Evolutionary conservation across 306 rosid genomes (phyloP).

Genomic region (Neltuma alba): DNA sequence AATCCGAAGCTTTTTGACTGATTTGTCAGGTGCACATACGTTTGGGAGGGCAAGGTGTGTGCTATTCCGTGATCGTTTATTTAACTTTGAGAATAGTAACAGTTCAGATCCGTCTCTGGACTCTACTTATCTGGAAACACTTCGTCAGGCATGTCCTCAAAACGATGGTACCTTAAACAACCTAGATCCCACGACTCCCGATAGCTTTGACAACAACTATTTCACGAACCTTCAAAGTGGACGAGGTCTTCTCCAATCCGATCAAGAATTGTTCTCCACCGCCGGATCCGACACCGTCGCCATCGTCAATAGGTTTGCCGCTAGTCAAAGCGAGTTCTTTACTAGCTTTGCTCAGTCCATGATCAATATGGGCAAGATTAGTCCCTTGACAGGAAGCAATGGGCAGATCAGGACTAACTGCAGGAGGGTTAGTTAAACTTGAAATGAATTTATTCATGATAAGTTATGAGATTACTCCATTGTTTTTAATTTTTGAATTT

Average conservation of each 20-base stretch:
- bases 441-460: no score
- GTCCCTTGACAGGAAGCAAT: slow-evolving; percentile 39
- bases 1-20: background rate
- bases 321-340: slow-evolving; percentile 39
- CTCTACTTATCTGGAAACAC: slow-evolving; percentile 34
- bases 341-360: slow-evolving; percentile 44
- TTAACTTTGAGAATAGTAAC: slow-evolving; percentile 26
- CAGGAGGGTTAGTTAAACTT: slow-evolving; percentile 37
- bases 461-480: background rate
- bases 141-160: slow-evolving; percentile 42
- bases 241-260: slow-evolving; percentile 46
- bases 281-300: slow-evolving; percentile 30
- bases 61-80: slow-evolving; percentile 27
- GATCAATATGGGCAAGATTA: slow-evolving; percentile 48
- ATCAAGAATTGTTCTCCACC: slow-evolving; percentile 48
- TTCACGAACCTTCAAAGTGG: slow-evolving; percentile 44
- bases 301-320: slow-evolving; percentile 41
- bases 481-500: background rate
- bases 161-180: background rate
- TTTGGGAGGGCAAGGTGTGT: slow-evolving; percentile 46
- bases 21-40: slow-evolving; percentile 49
- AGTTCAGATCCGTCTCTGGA: slow-evolving; percentile 41
- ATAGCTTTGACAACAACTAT: slow-evolving; percentile 53
- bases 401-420: slow-evolving; percentile 53
- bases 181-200: slow-evolving; percentile 43